Percentiles rank a stretch among this genome's conserved stretches.
Evolutionary conservation across 345 rosid species (phyloP).

Genomic region (Pugionium dolabratum): DNA sequence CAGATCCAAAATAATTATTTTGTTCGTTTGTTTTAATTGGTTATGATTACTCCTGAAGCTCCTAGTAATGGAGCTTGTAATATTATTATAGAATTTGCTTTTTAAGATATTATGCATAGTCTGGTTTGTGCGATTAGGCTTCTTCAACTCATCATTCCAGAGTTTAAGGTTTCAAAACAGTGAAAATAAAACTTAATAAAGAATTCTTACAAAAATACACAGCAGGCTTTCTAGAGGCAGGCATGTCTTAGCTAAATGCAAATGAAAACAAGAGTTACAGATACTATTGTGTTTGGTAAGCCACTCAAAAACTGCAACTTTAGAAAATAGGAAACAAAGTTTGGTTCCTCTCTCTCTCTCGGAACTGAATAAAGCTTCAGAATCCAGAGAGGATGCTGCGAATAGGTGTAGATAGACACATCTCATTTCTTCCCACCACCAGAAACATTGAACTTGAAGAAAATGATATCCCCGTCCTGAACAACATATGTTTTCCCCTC

Average conservation of each 20-base stretch:
- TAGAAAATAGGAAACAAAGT: conserved; percentile 25
- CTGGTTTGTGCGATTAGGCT: background rate
- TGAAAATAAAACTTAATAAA: conserved; percentile 22
- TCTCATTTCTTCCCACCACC: conserved; percentile 97
- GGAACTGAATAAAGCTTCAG: conserved; percentile 24
- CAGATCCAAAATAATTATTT: conserved; percentile 32
- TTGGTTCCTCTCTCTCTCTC: conserved; percentile 31
- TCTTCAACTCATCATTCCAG: background rate
- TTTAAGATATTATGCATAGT: conserved; percentile 1
- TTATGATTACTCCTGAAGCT: conserved; percentile 27
- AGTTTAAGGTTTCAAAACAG: background rate
- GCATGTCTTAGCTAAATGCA: conserved; percentile 34
- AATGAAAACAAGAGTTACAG: conserved; percentile 21
- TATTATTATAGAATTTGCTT: conserved; percentile 15
- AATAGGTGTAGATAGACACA: conserved; percentile 15
- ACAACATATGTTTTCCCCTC: conserved; percentile 95
- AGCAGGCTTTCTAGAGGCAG: conserved; percentile 18
- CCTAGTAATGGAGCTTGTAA: conserved; percentile 24
- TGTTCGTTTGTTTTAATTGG: conserved; percentile 39
- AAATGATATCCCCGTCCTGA: conserved; percentile 90
- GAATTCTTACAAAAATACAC: conserved; percentile 7
- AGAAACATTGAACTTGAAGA: conserved; percentile 96
- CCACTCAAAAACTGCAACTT: conserved; percentile 25
- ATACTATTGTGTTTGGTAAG: conserved; percentile 24
- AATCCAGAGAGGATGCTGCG: conserved; percentile 24